Evolutionary conservation across 371 early-diverging fungal genomes (phyloP), one percentile per base, ranked within the genome.

Genomic region (Rhizopus delemar): DNA sequence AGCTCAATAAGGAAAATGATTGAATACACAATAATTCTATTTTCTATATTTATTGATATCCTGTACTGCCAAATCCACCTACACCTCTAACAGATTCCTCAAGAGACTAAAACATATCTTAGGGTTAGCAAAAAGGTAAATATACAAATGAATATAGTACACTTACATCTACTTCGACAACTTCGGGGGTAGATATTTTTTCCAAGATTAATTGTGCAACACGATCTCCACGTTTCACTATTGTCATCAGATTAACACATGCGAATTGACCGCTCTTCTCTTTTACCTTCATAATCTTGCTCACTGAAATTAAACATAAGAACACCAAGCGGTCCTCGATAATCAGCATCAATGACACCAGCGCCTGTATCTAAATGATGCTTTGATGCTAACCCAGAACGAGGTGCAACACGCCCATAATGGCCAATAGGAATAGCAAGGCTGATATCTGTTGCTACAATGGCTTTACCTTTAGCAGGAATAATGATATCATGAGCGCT

Each of bases 191-290:
- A 49, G 71, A 83, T 34, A 97, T 93, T 48, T 83, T 79, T 69
- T 96, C 97, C 29, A 99, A 77, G 33, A 99, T 85, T 54, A 98
- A 74, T 76, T 99, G 99, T n/a, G 99, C 99, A 74, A 99, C 86
- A 57, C 99, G 87, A 70, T 99, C 99, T 12, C 99, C 98, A 46
- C 84, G 75, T 46, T 87, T 84, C 53, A 98, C 81, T 80, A 62
- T 7, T 15, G 43, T n/a, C 36, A 39, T 8, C 28, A 84, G 8
- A 6, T 48, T 48, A 29, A 48, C 9, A 48, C 31, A 48, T n/a
- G 29, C 16, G n/a, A 43, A 13, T 15, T 13, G 6, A 6, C 5
- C 28, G 29, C 16, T 22, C 22, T 22, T 22, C 22, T 22, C 2
- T 22, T 22, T 83, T 84, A 71, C 97, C 80, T 58, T 82, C 53